These are phyloP conservation scores for Aspergillus biplanus DNA, from an alignment of 495 filamentous ascomycete species.

Conservation along the genomic window DNA sequence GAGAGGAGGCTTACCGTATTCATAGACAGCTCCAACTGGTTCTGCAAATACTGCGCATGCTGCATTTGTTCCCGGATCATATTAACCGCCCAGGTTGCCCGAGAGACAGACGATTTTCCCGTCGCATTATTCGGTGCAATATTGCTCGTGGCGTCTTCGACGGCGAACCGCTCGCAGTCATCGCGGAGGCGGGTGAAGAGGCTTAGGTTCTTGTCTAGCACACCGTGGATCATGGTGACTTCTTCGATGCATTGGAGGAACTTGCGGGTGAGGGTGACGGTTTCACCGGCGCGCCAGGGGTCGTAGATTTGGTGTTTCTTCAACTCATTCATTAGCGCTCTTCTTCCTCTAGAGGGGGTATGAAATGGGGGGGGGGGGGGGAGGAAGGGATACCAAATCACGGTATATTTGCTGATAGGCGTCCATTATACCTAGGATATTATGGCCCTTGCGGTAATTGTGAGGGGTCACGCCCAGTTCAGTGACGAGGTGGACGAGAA, in stretches of 20 bases:
- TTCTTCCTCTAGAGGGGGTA: background rate
- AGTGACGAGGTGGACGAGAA: background rate
- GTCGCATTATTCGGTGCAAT: background rate
- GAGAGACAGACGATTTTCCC: background rate
- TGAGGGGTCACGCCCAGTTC: background rate
- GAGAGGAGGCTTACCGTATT: background rate
- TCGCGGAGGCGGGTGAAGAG: conserved; percentile 1
- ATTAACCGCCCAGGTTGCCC: background rate
- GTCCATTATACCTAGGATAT: background rate
- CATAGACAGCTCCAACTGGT: background rate
- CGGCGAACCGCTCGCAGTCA: conserved; percentile 2
- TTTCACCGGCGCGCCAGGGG: conserved; percentile 2
- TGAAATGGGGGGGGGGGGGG: background rate
- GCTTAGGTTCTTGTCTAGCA: background rate
- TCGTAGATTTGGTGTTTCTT: conserved; percentile 8
- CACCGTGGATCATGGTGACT: conserved; percentile 2
- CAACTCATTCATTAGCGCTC: background rate
- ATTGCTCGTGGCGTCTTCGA: background rate
- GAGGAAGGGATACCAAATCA: background rate
- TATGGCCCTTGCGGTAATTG: background rate
- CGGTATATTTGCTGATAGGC: conserved; percentile 1
- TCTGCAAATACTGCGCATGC: background rate
- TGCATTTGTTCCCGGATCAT: conserved; percentile 2
- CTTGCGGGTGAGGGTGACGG: background rate
- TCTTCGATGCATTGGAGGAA: conserved; percentile 7